Base-by-base conservation (phyloP, 768 basidiomycete species). In the Boletus rubescentipes region DNA sequence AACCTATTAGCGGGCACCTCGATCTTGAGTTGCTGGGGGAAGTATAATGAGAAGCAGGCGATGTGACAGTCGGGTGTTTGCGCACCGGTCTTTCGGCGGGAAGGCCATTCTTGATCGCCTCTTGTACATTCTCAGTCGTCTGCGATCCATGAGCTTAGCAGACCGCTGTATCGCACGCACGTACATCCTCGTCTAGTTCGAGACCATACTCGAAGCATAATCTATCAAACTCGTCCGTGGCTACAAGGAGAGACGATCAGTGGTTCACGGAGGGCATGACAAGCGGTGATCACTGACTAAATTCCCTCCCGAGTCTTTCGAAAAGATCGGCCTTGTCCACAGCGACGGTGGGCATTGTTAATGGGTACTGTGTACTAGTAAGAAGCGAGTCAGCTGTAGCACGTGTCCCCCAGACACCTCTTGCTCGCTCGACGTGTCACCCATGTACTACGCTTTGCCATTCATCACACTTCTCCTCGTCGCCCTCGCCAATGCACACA, bases 1-100 rank as follows among this genome's bases (percentile, higher is more conserved):
- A 52, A 84, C 93, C 94, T 86, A 72, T 99, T 99, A n/a, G 97
- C 97, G 41, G 97, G 95, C 40, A 98, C 82, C 72, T 99, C 97
- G 63, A 99, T 97, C 80, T 98, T 99, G 63, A 99, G 77, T 91
- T 97, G 93, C 87, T 98, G 60, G 44, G 60, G 34, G 35, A n/a
- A 3, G 49, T 31, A 7, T 11, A 9, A 20, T 65, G 45, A 68
- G 55, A 6, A 34, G 20, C 21, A 11, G 16, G 30, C 23, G 11
- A 26, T n/a, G 21, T 15, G 30, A 18, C 18, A 11, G 26, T 37
- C 37, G 26, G 39, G 48, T 18, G 29, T 29, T 67, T 81, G 64
- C 67, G 49, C 64, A 93, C 91, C 16, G 92, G 91, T 61, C 89
- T 85, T 65, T 91, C 91, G 30, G 89, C 82, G 44, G 92, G 90